Conservation (phyloP, 1,139 yeast species). For the Hanseniaspora gamundiae region DNA sequence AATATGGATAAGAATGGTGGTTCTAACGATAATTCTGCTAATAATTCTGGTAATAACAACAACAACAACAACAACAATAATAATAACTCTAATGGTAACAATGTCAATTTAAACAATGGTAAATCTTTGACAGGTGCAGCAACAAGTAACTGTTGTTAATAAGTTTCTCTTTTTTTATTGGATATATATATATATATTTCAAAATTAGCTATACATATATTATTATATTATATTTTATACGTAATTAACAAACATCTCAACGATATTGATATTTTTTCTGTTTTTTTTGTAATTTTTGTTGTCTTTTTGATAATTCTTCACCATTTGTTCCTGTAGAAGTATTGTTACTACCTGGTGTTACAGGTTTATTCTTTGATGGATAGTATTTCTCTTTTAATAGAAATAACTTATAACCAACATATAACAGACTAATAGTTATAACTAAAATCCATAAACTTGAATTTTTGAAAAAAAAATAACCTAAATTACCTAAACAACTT, state of each 20-base stretch:
- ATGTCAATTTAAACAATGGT: constrained; percentile 71
- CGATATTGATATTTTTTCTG: constrained; percentile 14
- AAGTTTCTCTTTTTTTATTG: not conserved
- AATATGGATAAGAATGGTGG: constrained; percentile 66
- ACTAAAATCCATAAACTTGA: constrained; percentile 16
- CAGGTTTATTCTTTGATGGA: constrained; percentile 5
- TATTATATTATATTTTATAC: not conserved
- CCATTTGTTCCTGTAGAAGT: constrained; percentile 5
- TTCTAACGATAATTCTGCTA: too few relatives aligned
- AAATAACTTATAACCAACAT: constrained; percentile 18
- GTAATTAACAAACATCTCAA: not conserved
- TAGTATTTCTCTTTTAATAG: constrained; percentile 15
- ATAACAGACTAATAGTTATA: constrained; percentile 15
- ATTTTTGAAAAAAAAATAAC: constrained; percentile 17
- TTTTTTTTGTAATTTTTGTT: constrained; percentile 22
- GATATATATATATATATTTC: constrained; percentile 2
- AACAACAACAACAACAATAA: constrained; percentile 24
- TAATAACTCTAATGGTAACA: constrained; percentile 38
- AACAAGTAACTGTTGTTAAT: constrained; percentile 52
- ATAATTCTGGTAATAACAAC: constrained; percentile 33
- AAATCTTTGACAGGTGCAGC: constrained; percentile 64
- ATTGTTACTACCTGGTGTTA: constrained; percentile 1
- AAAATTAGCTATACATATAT: constrained; percentile 2
- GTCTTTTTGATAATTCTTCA: constrained; percentile 22
- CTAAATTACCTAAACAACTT: constrained; percentile 18